These are phyloP conservation scores for Oryza meyeriana DNA, from an alignment of 176 grass and related monocot genomes.

Conservation along the genomic window DNA sequence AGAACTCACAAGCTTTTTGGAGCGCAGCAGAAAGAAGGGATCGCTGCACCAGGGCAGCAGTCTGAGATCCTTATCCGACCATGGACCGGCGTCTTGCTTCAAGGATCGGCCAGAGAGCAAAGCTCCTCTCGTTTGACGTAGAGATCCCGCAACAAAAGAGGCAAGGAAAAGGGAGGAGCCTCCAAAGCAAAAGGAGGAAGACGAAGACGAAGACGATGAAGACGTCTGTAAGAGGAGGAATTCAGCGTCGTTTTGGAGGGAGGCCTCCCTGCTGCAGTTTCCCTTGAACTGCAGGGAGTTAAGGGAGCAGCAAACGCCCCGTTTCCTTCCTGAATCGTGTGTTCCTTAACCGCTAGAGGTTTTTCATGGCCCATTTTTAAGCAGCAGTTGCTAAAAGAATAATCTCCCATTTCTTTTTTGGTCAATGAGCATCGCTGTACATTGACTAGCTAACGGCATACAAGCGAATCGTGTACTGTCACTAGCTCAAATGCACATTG, in stretches of 20 bases:
- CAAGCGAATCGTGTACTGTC: not conserved
- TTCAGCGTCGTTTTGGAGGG: not conserved
- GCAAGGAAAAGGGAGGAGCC: not conserved
- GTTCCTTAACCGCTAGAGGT: not conserved
- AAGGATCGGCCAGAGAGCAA: constrained; percentile 22
- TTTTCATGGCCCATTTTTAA: not conserved
- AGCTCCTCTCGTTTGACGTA: constrained; percentile 3
- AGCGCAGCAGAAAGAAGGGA: too few relatives aligned
- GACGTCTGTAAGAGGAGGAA: not conserved
- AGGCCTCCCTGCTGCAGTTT: not conserved
- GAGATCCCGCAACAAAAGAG: constrained; percentile 1
- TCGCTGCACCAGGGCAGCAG: constrained; percentile 11
- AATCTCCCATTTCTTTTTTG: not conserved
- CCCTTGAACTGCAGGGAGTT: constrained; percentile 34
- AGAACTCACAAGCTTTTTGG: constrained; percentile 22
- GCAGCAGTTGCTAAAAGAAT: not conserved
- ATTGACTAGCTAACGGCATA: not conserved
- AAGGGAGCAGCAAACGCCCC: not conserved
- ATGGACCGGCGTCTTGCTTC: constrained; percentile 26
- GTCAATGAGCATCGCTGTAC: not conserved
- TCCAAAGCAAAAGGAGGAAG: constrained; percentile 18
- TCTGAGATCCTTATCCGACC: not conserved
- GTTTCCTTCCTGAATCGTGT: not conserved
- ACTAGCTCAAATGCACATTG: not conserved
- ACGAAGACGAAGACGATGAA: not conserved